Evolutionary conservation across 768 basidiomycete species (phyloP), one percentile per base, ranked within the genome.

Genomic region (Hygrophoropsis aurantiaca): DNA sequence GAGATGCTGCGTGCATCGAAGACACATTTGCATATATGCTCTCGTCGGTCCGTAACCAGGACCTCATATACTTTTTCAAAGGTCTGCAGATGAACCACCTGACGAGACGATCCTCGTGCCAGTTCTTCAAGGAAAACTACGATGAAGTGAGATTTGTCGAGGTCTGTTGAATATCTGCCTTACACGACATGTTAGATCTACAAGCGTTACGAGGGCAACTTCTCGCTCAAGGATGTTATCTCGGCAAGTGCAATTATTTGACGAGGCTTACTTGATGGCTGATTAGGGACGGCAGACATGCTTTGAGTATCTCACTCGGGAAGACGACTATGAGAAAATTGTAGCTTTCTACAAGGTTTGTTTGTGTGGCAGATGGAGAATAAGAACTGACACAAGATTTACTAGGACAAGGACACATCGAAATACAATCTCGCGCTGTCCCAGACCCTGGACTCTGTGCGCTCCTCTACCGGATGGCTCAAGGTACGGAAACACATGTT

Each of bases 301-400:
- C 8, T 66, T 78, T 62, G 60, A 62, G 21, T 67, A 68, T 24
- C 71, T 94, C 46, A 80, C 85, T n/a, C 81, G 79, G 18, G 69
- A 84, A 51, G 65, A 79, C 49, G 94, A 97, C 67, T 74, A 78
- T 34, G 68, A 81, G 42, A 73, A 71, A 18, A 74, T 82, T 11
- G 75, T 76, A 42, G 77, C 67, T 4, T 95, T 90, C 75, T 97
- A 93, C 75, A 78, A 84, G 74, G 86, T 83, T 62, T 64, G 68
- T 49, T 24, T 20, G 38, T 24, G 18, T 18, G 32, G 37, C 41
- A 47, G 53, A 46, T 39, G 50, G 49, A 24, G 37, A 15, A 13
- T 6, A 20, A 4, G 44, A n/a, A 33, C 51, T 52, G 49, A 16
- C 9, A 37, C 42, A 44, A 62, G 44, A 42, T 20, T 49, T 26